Percentiles rank a stretch among this genome's conserved stretches.
phyloP scores from a whole-genome alignment of 306 rosid species.

The Cicer judaicum region DNA sequence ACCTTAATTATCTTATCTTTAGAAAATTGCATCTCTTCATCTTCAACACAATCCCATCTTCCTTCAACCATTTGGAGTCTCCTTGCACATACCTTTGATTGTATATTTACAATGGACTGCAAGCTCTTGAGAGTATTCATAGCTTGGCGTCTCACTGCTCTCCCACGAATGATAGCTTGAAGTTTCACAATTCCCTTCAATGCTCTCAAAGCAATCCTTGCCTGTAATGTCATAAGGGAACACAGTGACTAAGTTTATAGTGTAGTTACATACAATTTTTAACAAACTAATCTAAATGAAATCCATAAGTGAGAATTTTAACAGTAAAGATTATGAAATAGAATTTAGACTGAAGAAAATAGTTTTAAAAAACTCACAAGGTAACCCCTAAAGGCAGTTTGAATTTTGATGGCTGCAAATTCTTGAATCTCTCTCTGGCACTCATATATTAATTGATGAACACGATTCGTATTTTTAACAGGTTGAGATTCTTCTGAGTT shows the following conservation, averaged over 20 bases:
- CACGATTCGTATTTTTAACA: slow-evolving; percentile 42
- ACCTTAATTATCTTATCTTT: slow-evolving; percentile 71
- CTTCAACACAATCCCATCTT: slow-evolving; percentile 47
- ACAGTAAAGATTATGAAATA: slow-evolving; percentile 25
- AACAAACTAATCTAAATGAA: slow-evolving; percentile 7
- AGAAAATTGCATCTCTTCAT: slow-evolving; percentile 53
- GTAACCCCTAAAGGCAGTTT: slow-evolving; percentile 80
- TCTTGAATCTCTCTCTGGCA: slow-evolving; percentile 52
- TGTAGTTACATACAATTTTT: not conserved
- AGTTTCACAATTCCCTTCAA: slow-evolving; percentile 94
- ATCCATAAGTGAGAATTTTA: not conserved
- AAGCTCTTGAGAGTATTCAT: slow-evolving; percentile 77
- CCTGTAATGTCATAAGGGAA: slow-evolving; percentile 53
- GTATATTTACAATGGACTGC: slow-evolving; percentile 87
- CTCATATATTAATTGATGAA: slow-evolving; percentile 37
- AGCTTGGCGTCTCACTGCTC: slow-evolving; percentile 94
- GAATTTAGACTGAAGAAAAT: slow-evolving; percentile 20
- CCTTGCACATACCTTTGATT: slow-evolving; percentile 72
- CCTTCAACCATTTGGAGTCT: slow-evolving; percentile 62
- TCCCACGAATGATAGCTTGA: slow-evolving; percentile 90
- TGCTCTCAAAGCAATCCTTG: slow-evolving; percentile 88
- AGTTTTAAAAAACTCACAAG: slow-evolving; percentile 67
- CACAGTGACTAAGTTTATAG: too few relatives aligned
- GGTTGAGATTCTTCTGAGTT: slow-evolving; percentile 37
- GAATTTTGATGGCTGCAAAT: slow-evolving; percentile 72